These are phyloP conservation scores for Pestalotiopsis sp. DNA, from an alignment of 2,329 filamentous ascomycete genomes.

Conservation along the genomic window DNA sequence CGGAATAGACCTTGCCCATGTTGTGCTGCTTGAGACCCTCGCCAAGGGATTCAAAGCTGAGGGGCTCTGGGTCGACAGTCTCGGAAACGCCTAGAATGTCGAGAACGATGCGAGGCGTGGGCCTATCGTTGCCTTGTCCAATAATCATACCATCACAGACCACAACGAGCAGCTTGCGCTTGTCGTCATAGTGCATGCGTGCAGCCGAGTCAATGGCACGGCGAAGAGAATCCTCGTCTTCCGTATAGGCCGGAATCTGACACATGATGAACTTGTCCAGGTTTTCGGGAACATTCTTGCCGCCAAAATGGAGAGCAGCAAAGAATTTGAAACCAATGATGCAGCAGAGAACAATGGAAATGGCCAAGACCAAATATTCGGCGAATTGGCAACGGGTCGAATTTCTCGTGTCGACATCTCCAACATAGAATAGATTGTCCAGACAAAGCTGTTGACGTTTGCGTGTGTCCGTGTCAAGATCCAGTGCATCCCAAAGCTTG, in stretches of 20 bases:
- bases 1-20: conserved; percentile 98
- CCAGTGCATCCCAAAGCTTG: conserved; percentile 77
- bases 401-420: conserved; percentile 87
- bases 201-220: conserved; percentile 96
- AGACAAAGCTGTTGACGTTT: conserved; percentile 78
- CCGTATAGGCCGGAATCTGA: conserved; percentile 96
- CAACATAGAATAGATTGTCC: conserved; percentile 93
- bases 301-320: conserved; percentile 90
- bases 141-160: conserved; percentile 99
- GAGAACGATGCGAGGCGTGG: conserved; percentile 92
- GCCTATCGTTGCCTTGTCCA: conserved; percentile 94
- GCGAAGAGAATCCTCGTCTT: conserved; percentile 95
- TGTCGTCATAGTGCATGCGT: conserved; percentile 96
- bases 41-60: conserved; percentile 95
- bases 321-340: conserved; percentile 97
- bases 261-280: conserved; percentile 98
- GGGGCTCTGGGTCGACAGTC: conserved; percentile 88
- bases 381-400: conserved; percentile 85
- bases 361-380: conserved; percentile 83
- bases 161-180: conserved; percentile 91
- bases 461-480: conserved; percentile 58
- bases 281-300: conserved; percentile 90
- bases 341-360: conserved; percentile 77
- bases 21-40: conserved; percentile 98
- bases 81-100: conserved; percentile 96